Percentiles rank a stretch among this genome's conserved stretches.
Evolutionary conservation across 345 rosid species (phyloP).

Genomic region (Hibiscus trionum): DNA sequence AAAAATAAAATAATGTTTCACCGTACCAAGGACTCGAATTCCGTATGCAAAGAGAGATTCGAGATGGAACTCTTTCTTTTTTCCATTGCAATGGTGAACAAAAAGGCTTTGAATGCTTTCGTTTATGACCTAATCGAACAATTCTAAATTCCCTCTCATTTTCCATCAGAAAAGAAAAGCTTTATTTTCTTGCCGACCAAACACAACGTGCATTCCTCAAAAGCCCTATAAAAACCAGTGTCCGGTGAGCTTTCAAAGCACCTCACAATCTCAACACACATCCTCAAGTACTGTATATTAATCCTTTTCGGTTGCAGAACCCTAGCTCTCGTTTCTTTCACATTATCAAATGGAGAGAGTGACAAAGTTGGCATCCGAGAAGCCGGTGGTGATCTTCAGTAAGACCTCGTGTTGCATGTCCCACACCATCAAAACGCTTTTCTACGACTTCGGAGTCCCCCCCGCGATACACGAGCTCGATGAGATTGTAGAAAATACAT

Average conservation of each 20-base stretch:
- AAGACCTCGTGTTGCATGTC: constrained; percentile 89
- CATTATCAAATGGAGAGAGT: constrained; percentile 54
- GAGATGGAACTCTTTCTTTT: not conserved
- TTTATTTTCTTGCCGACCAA: too few relatives aligned
- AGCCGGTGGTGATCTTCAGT: constrained; percentile 98
- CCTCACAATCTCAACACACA: not conserved
- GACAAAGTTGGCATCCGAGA: constrained; percentile 64
- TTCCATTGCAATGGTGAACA: too few relatives aligned
- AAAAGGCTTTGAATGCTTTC: too few relatives aligned
- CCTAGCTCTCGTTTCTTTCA: not conserved
- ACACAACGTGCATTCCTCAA: too few relatives aligned
- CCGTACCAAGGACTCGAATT: constrained; percentile 24
- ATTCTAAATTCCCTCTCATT: too few relatives aligned
- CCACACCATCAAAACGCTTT: constrained; percentile 81
- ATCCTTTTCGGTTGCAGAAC: not conserved
- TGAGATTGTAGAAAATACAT: too few relatives aligned
- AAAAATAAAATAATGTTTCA: not conserved
- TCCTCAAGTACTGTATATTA: not conserved
- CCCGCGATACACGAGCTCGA: constrained; percentile 79
- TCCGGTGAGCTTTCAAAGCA: not conserved
- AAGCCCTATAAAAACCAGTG: too few relatives aligned
- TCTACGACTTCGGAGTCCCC: constrained; percentile 84
- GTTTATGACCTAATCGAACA: too few relatives aligned
- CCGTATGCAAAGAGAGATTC: constrained; percentile 31
- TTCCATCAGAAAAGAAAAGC: too few relatives aligned